A percentile compares a stretch with the other conserved stretches of the same genome.
phyloP scores from a whole-genome alignment of 306 rosid genomes.

The Oxytropis ochrocephala region DNA sequence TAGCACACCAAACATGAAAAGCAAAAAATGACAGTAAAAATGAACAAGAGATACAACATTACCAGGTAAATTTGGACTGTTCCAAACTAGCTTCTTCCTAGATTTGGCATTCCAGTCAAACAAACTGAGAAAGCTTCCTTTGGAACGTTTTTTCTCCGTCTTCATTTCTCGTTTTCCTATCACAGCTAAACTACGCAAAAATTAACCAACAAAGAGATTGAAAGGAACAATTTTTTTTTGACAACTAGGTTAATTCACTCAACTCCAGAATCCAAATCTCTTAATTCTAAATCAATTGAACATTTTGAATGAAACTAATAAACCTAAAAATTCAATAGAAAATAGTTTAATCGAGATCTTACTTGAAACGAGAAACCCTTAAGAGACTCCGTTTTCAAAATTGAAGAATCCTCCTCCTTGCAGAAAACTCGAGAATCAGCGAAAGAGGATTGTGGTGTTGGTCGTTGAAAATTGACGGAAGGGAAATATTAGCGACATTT shows the following conservation, averaged over 20 bases:
- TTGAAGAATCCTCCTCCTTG: constrained; percentile 3
- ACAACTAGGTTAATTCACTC: neutral
- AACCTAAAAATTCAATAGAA: neutral
- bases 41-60: neutral
- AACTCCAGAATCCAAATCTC: constrained; percentile 22
- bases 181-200: neutral
- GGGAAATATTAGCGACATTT: constrained; percentile 19
- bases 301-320: constrained; percentile 6
- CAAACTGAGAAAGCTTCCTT: constrained; percentile 79
- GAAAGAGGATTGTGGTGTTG: constrained; percentile 19
- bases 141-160: constrained; percentile 75
- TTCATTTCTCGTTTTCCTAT: constrained; percentile 40
- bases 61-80: constrained; percentile 49
- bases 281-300: neutral
- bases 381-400: constrained; percentile 24
- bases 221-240: constrained; percentile 6
- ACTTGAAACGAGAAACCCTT: constrained; percentile 27
- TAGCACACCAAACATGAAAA: neutral
- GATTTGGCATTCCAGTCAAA: constrained; percentile 96
- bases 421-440: constrained; percentile 8
- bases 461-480: neutral
- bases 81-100: constrained; percentile 57
- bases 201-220: neutral
- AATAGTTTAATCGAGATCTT: constrained; percentile 17
- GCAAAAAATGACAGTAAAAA: neutral